Evolutionary conservation across 371 early-diverging fungal species (phyloP).

Genomic region (Rhizomucor pusillus): DNA sequence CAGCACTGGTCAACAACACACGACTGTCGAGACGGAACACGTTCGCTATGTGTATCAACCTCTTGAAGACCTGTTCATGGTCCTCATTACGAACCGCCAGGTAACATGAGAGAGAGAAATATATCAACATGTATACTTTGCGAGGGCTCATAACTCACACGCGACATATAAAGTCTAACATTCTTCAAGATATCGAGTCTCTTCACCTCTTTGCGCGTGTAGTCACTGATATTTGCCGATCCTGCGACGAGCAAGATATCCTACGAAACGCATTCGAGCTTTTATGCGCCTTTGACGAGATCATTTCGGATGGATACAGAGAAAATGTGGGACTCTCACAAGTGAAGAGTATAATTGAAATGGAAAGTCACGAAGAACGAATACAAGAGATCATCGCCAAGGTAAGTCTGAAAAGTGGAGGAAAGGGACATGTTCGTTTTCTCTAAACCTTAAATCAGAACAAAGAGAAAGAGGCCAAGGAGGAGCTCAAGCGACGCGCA

Average conservation of each 20-base stretch:
- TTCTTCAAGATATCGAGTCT: conserved; percentile 92
- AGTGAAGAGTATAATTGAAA: conserved; percentile 88
- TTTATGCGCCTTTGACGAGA: conserved; percentile 93
- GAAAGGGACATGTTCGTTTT: background rate
- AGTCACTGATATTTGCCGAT: conserved; percentile 88
- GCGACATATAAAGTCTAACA: conserved; percentile 53
- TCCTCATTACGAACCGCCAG: conserved; percentile 82
- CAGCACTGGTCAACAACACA: conserved; percentile 89
- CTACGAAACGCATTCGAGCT: conserved; percentile 86
- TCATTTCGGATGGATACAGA: conserved; percentile 87
- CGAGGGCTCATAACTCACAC: background rate
- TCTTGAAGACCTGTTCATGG: conserved; percentile 90
- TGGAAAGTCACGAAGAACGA: conserved; percentile 97
- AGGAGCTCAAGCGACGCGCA: conserved; percentile 90
- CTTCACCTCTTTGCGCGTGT: conserved; percentile 92
- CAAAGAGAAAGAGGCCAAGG: conserved; percentile 96
- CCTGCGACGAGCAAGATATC: conserved; percentile 74
- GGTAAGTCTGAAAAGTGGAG: conserved; percentile 38
- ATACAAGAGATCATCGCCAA: conserved; percentile 94
- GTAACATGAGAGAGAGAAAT: conserved; percentile 10
- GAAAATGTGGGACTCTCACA: conserved; percentile 84
- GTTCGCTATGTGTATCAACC: conserved; percentile 98
- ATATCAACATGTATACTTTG: background rate
- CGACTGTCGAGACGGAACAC: conserved; percentile 94
- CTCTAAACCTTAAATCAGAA: conserved; percentile 50